Percentiles rank a stretch among this genome's conserved stretches.
Evolutionary conservation across 2,329 filamentous ascomycete species (phyloP).

Genomic region (Colletotrichum australisinense): DNA sequence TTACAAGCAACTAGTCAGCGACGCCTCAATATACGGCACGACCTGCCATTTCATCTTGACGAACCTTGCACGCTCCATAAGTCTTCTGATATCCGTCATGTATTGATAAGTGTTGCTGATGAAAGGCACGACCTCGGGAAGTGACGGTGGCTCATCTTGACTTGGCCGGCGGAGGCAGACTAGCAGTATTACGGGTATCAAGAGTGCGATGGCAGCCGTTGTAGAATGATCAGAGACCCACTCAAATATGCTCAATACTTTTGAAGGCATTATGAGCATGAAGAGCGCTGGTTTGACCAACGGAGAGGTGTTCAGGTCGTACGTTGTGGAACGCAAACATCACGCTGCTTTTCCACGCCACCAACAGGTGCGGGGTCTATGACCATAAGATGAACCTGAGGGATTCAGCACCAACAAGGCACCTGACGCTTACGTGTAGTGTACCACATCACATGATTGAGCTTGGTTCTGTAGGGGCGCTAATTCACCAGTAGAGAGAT

Average conservation of each 20-base stretch:
- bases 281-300: neutral
- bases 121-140: conserved; percentile 36
- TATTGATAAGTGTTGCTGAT: conserved; percentile 37
- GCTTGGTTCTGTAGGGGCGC: neutral
- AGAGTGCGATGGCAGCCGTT: neutral
- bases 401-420: neutral
- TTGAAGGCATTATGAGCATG: neutral
- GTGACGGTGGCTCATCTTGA: conserved; percentile 15
- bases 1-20: neutral
- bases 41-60: neutral
- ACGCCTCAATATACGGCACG: neutral
- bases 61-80: conserved; percentile 33
- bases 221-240: neutral
- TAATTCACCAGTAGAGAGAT: neutral
- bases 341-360: neutral
- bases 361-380: neutral
- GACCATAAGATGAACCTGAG: neutral
- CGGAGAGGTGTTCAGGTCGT: neutral
- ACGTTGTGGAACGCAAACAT: neutral
- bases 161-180: neutral
- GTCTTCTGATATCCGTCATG: conserved; percentile 26
- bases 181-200: neutral
- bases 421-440: neutral
- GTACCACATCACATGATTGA: neutral
- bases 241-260: neutral